phyloP scores from a whole-genome alignment of 2,329 filamentous ascomycete genomes.

The Penicillium sp. region DNA sequence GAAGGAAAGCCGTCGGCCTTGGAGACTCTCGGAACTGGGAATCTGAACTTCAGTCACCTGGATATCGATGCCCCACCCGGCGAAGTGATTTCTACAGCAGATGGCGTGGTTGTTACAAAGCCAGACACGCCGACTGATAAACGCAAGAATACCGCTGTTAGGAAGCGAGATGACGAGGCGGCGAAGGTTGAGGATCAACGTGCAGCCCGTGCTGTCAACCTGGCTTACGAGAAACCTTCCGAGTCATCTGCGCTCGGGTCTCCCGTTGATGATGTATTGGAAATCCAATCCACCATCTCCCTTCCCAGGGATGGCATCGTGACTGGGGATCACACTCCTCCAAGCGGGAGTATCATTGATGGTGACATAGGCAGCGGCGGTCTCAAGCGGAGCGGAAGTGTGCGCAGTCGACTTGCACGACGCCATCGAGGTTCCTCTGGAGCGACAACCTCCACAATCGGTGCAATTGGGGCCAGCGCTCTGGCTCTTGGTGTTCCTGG shows the following conservation, averaged over 20 bases:
- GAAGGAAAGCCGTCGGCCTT: conserved; percentile 70
- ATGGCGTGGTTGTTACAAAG: conserved; percentile 40
- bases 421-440: conserved; percentile 81
- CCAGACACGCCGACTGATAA: conserved; percentile 31
- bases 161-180: conserved; percentile 50
- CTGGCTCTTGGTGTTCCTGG: conserved; percentile 65
- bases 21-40: conserved; percentile 83
- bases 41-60: conserved; percentile 83
- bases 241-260: conserved; percentile 42
- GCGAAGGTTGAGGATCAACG: conserved; percentile 59
- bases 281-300: conserved; percentile 31
- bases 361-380: conserved; percentile 54
- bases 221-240: conserved; percentile 53
- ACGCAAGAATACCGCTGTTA: conserved; percentile 37
- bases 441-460: conserved; percentile 66
- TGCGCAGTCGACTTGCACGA: conserved; percentile 61
- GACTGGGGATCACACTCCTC: conserved; percentile 62
- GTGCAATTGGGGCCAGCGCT: conserved; percentile 68
- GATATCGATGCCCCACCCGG: conserved; percentile 58
- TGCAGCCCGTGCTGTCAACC: conserved; percentile 59
- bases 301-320: conserved; percentile 27
- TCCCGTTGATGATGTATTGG: conserved; percentile 35
- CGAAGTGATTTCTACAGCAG: conserved; percentile 36
- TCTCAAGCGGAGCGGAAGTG: conserved; percentile 63
- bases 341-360: conserved; percentile 63